Evolutionary conservation across 202 grass and related monocot genomes (phyloP).

Genomic region (Carex sylvatica): DNA sequence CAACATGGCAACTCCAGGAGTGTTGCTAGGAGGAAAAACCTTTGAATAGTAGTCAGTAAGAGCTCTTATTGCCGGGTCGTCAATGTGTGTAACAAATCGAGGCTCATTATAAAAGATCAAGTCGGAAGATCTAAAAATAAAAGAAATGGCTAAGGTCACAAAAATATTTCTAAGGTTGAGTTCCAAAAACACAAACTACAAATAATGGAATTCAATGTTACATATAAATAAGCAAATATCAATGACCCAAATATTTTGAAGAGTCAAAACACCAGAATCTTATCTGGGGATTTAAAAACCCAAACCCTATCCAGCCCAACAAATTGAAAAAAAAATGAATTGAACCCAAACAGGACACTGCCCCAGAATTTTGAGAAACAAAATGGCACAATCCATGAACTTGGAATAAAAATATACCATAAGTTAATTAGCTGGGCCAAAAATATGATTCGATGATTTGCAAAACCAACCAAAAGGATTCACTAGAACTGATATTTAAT

Average conservation of each 20-base stretch:
- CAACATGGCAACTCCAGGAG: conserved; percentile 53
- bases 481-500: neutral
- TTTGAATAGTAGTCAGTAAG: conserved; percentile 81
- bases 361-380: neutral
- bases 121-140: conserved; percentile 60
- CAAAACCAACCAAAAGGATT: neutral
- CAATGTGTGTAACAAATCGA: conserved; percentile 94
- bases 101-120: conserved; percentile 71
- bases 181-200: neutral
- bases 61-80: conserved; percentile 73
- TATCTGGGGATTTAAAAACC: neutral
- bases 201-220: neutral
- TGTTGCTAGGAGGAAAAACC: conserved; percentile 78
- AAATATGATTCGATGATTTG: neutral
- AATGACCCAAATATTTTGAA: neutral
- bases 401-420: neutral
- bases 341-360: neutral
- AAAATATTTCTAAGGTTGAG: conserved; percentile 3
- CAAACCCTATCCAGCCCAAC: neutral
- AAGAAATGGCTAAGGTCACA: neutral
- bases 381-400: neutral
- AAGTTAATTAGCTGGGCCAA: neutral
- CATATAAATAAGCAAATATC: neutral
- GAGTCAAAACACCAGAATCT: neutral
- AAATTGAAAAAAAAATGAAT: neutral